These are phyloP conservation scores for Cenchrus fungigraminus DNA, from an alignment of 176 grass and related monocot genomes.

Conservation along the genomic window DNA sequence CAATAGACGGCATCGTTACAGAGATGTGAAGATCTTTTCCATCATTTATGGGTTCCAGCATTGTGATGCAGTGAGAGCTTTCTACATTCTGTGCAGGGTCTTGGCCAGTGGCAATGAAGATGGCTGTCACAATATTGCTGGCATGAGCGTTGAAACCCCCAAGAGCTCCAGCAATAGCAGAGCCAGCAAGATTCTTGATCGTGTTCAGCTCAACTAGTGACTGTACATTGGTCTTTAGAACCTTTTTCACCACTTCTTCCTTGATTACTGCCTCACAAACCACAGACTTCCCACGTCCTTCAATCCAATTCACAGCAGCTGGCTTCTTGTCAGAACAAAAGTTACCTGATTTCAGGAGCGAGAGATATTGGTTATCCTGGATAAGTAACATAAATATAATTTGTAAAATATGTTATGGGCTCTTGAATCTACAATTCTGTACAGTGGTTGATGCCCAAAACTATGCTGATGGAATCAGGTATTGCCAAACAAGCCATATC, in stretches of 20 bases:
- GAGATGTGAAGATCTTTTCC: constrained; percentile 95
- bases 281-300: constrained; percentile 94
- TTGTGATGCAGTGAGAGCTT: constrained; percentile 98
- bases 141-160: constrained; percentile 97
- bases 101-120: constrained; percentile 97
- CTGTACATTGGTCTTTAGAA: constrained; percentile 89
- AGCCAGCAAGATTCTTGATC: constrained; percentile 96
- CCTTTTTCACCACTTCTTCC: constrained; percentile 88
- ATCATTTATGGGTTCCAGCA: constrained; percentile 84
- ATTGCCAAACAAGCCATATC: neutral
- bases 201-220: constrained; percentile 86
- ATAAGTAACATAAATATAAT: neutral
- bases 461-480: neutral
- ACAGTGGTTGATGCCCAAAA: neutral
- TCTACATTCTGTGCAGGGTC: constrained; percentile 96
- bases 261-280: constrained; percentile 93
- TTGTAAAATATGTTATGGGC: neutral
- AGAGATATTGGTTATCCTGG: neutral
- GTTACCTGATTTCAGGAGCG: constrained; percentile 61
- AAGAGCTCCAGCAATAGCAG: constrained; percentile 86
- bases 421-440: neutral
- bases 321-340: constrained; percentile 97
- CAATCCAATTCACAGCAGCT: constrained; percentile 93
- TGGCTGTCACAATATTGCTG: constrained; percentile 86
- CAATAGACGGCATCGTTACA: constrained; percentile 97